Evolutionary conservation across 805 yeast genomes (phyloP).

Genomic region (Candida vartiovaarae): DNA sequence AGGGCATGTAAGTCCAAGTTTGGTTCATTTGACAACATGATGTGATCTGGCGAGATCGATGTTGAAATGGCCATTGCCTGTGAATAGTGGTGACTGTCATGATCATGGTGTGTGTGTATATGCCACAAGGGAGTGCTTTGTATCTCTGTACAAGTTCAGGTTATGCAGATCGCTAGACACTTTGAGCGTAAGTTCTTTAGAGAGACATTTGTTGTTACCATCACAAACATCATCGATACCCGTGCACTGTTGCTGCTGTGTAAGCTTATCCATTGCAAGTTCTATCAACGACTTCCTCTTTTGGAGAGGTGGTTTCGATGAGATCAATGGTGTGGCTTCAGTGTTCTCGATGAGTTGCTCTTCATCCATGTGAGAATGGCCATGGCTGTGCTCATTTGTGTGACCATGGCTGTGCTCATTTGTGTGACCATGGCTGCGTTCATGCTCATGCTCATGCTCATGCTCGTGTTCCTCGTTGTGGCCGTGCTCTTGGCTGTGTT

Average conservation of each 20-base stretch:
- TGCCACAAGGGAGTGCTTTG: slow-evolving; percentile 17
- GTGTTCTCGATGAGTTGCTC: slow-evolving; percentile 1
- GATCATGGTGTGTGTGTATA: slow-evolving; percentile 7
- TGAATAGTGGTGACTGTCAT: no score
- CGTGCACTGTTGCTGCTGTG: slow-evolving; percentile 9
- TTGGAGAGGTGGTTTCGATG: background rate
- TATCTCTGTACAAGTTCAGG: slow-evolving; percentile 20
- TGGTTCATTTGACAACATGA: slow-evolving; percentile 18
- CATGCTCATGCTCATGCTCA: slow-evolving; percentile 7
- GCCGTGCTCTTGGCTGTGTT: slow-evolving; percentile 11
- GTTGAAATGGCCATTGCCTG: background rate
- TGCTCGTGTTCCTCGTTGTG: slow-evolving; percentile 4
- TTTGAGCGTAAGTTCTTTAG: slow-evolving; percentile 12
- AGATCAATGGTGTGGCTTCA: background rate
- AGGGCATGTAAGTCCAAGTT: slow-evolving; percentile 23
- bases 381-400: slow-evolving; percentile 2
- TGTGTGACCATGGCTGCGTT: slow-evolving; percentile 3
- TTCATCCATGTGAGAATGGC: slow-evolving; percentile 3
- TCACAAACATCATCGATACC: slow-evolving; percentile 20
- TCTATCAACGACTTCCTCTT: slow-evolving; percentile 10
- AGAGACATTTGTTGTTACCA: slow-evolving; percentile 13
- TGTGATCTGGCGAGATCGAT: slow-evolving; percentile 1
- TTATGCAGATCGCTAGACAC: slow-evolving; percentile 22
- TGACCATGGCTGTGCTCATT: slow-evolving; percentile 1
- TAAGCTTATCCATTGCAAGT: slow-evolving; percentile 8